Conservation (phyloP, 768 basidiomycete genomes). For the Neoboletus brunneissimus region DNA sequence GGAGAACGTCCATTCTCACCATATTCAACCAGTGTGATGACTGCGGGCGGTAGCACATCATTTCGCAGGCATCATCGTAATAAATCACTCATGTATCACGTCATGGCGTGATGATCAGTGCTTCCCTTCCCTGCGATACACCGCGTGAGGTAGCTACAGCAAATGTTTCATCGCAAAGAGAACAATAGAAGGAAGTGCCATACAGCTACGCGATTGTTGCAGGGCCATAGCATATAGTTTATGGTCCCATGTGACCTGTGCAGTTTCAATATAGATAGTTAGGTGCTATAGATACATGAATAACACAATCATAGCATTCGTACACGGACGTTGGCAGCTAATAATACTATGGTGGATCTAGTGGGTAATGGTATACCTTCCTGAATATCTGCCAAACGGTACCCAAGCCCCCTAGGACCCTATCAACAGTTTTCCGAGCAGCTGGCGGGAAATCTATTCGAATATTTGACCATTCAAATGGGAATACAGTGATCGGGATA, state of each 20-base stretch:
- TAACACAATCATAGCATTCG: constrained; percentile 4
- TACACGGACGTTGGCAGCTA: neutral
- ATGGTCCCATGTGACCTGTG: neutral
- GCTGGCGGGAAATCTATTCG: constrained; percentile 25
- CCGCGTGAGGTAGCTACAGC: neutral
- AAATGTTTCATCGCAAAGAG: neutral
- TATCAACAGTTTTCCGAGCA: constrained; percentile 24
- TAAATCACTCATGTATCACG: neutral
- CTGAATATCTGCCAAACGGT: constrained; percentile 31
- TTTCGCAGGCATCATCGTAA: neutral
- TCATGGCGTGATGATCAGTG: neutral
- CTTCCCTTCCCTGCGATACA: neutral
- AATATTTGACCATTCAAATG: constrained; percentile 32
- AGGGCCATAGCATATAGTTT: neutral
- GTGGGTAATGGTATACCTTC: constrained; percentile 34
- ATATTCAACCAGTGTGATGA: neutral
- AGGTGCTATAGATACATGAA: constrained; percentile 14
- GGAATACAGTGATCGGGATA: constrained; percentile 12
- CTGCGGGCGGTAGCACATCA: neutral
- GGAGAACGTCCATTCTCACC: neutral
- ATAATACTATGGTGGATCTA: constrained; percentile 31
- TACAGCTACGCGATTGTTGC: neutral
- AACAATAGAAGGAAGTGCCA: neutral
- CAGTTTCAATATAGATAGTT: neutral
- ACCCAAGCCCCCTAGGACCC: constrained; percentile 25